These are phyloP conservation scores for Metschnikowia sp. DNA, from an alignment of 805 yeast genomes.

Conservation along the genomic window DNA sequence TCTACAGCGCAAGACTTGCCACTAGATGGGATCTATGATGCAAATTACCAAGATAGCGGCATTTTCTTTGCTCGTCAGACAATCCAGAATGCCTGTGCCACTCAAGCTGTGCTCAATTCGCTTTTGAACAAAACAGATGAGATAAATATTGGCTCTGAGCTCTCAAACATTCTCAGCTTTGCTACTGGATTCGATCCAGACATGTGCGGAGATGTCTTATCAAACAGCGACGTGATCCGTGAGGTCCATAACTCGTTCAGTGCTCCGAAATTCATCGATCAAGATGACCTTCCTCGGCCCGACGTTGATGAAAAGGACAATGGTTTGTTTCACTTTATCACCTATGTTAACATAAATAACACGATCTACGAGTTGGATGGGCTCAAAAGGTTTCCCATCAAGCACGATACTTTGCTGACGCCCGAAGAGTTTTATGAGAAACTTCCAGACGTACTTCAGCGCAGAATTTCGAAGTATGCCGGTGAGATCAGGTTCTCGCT, in stretches of 20 bases:
- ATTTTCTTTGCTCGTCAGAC: constrained; percentile 63
- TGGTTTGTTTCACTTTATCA: constrained; percentile 59
- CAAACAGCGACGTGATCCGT: constrained; percentile 56
- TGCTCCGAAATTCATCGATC: constrained; percentile 49
- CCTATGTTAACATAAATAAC: constrained; percentile 46
- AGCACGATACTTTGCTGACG: constrained; percentile 39
- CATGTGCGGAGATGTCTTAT: constrained; percentile 57
- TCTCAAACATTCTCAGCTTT: constrained; percentile 47
- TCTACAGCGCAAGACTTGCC: constrained; percentile 33
- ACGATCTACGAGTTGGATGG: constrained; percentile 62
- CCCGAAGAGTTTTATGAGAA: constrained; percentile 41
- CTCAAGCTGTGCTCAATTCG: constrained; percentile 62
- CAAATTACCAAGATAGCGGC: constrained; percentile 26
- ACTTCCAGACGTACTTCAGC: constrained; percentile 43
- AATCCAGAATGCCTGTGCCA: constrained; percentile 70
- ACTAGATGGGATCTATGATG: constrained; percentile 43
- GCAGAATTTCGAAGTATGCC: constrained; percentile 44
- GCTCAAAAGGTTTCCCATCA: constrained; percentile 51
- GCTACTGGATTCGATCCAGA: constrained; percentile 52
- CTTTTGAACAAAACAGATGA: constrained; percentile 41
- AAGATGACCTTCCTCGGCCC: constrained; percentile 32
- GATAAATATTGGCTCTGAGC: constrained; percentile 47
- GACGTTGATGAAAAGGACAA: constrained; percentile 39
- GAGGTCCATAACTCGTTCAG: constrained; percentile 60
- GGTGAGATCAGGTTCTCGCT: constrained; percentile 56